Percentiles rank a stretch among this genome's conserved stretches.
phyloP scores from a whole-genome alignment of 176 grass and related monocot genomes.

The Hordeum vulgare region MorexV3_pseudomolecules_assembly NC_058521.1:208263360-208263859 shows the following conservation, averaged over 20 bases:
- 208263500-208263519: slow-evolving; percentile 78
- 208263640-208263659: slow-evolving; percentile 48
- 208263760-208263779: slow-evolving; percentile 66
- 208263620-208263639: slow-evolving; percentile 43
- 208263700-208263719: slow-evolving; percentile 59
- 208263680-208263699: slow-evolving; percentile 64
- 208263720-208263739: slow-evolving; percentile 43
- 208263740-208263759: slow-evolving; percentile 70
- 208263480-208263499: slow-evolving; percentile 49
- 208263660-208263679: slow-evolving; percentile 58
- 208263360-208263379: not conserved
- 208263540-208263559: slow-evolving; percentile 76
- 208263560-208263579: slow-evolving; percentile 58
- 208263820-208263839: slow-evolving; percentile 46
- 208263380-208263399: not conserved
- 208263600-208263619: slow-evolving; percentile 41
- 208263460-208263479: not conserved
- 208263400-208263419: not conserved
- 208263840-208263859: slow-evolving; percentile 19
- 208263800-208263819: slow-evolving; percentile 69
- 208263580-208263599: slow-evolving; percentile 51
- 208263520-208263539: slow-evolving; percentile 83
- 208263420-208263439: not conserved
- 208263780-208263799: slow-evolving; percentile 76
- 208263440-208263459: not conserved